Evolutionary conservation across 164 flowering plant genomes (phyloP), one percentile per base, ranked within the genome.

Genomic region (Berberis vulgaris): DNA sequence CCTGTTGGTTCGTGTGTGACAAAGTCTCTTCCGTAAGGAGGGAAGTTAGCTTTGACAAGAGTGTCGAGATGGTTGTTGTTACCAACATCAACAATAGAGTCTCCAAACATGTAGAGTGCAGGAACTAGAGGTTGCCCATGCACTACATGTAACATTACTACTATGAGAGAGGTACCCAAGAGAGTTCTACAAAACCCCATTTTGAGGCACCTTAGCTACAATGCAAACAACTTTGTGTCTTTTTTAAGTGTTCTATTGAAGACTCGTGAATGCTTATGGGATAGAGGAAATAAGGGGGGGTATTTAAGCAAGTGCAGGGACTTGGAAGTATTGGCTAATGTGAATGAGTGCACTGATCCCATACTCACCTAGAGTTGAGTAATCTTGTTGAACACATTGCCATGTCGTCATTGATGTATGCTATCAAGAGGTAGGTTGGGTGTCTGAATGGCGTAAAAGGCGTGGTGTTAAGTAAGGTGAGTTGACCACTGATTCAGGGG

Each of bases 1-100:
- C 99, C 96, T 1, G 97, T 91, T 41, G 97, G 87, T 44, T 41
- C 63, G 58, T 87, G 95, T n/a, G 72, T 70, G 39, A 77, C 79
- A 60, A 87, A 94, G 72, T 91, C 95, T 77, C 99, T 77, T 42
- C 99, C 99, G 66, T 94, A 89, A 67, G 99, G 99, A 66, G 78
- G 93, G 65, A 94, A 94, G 75, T 88, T 82, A 5, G 97, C 86
- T 70, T 82, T 94, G 67, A 94, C 73, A 2, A 87, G 49, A 5
- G 98, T 88, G 9, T 2, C n/a, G 7, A 80, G 83, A 9, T 81
- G 41, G 73, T 94, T 94, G 76, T 94, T 94, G 79, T 94, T 94
- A 46, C 97, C 97, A 9, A 69, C 86, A 73, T 93, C 98, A 66
- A 80, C 86, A 1, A 87, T 81, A 1, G 97, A 90, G 81, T 93